Percentiles rank a stretch among this genome's conserved stretches.
phyloP scores from a whole-genome alignment of 2,329 filamentous ascomycete species.

The Hymenoscyphus scutula region DNA sequence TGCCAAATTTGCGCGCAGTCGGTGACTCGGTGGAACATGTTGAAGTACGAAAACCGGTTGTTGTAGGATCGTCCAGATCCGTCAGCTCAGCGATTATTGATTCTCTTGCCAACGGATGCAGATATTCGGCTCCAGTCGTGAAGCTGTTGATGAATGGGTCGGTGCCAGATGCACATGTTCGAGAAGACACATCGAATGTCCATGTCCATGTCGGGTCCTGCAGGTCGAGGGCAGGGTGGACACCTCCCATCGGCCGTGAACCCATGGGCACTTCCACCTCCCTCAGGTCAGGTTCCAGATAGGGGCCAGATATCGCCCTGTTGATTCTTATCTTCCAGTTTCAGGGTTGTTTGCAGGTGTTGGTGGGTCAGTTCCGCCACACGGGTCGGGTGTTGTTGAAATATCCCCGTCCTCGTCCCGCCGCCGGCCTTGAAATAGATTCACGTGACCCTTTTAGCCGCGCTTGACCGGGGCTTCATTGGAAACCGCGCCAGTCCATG shows the following conservation, averaged over 20 bases:
- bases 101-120: no score
- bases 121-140: no score
- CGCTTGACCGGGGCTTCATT: not conserved
- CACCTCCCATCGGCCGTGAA: no score
- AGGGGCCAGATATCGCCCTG: not conserved
- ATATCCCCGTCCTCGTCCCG: not conserved
- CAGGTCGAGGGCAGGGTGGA: not conserved
- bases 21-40: not conserved
- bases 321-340: no score
- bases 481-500: not conserved
- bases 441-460: not conserved
- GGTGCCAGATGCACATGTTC: conserved; percentile 2
- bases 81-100: not conserved
- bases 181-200: conserved; percentile 1
- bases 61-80: not conserved
- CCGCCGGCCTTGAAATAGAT: not conserved
- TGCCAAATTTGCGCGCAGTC: no score
- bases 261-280: no score
- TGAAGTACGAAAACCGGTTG: not conserved
- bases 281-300: no score
- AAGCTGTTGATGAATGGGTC: conserved; percentile 4
- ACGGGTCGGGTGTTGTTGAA: no score
- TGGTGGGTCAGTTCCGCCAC: no score
- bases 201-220: no score
- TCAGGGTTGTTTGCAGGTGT: no score